phyloP scores from a whole-genome alignment of 441 rosid genomes.

The Corymbia calophylla region DNA sequence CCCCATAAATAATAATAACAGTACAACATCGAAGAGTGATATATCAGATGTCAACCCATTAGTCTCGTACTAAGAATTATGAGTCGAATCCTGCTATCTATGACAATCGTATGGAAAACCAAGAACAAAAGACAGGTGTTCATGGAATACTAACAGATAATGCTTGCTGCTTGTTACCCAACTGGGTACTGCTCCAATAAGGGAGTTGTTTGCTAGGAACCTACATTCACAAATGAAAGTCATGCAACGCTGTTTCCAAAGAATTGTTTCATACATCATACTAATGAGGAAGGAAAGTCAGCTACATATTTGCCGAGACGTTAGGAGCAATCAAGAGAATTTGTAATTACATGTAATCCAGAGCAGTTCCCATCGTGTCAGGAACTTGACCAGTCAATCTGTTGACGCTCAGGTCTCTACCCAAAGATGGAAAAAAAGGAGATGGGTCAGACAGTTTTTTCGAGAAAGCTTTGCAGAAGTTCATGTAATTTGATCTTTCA shows the following conservation, averaged over 20 bases:
- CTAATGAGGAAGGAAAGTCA: not conserved
- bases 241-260: not conserved
- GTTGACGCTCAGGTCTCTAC: slow-evolving; percentile 82
- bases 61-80: not conserved
- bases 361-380: not conserved
- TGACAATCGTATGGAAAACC: not conserved
- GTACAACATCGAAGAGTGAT: not conserved
- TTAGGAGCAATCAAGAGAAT: too few relatives aligned
- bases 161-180: slow-evolving; percentile 20
- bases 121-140: not conserved
- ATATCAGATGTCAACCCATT: not conserved
- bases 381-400: slow-evolving; percentile 51
- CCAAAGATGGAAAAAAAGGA: not conserved
- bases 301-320: not conserved
- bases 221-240: slow-evolving; percentile 19
- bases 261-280: not conserved
- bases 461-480: not conserved
- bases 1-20: not conserved
- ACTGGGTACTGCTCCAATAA: slow-evolving; percentile 47
- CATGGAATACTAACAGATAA: slow-evolving; percentile 26
- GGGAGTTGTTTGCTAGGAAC: slow-evolving; percentile 65
- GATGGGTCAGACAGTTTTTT: not conserved
- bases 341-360: slow-evolving; percentile 37
- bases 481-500: not conserved
- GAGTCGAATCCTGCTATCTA: not conserved